A percentile compares a stretch with the other conserved stretches of the same genome.
Conservation (phyloP, 495 filamentous ascomycete genomes). For the Hyaloscypha hepaticicola region DNA sequence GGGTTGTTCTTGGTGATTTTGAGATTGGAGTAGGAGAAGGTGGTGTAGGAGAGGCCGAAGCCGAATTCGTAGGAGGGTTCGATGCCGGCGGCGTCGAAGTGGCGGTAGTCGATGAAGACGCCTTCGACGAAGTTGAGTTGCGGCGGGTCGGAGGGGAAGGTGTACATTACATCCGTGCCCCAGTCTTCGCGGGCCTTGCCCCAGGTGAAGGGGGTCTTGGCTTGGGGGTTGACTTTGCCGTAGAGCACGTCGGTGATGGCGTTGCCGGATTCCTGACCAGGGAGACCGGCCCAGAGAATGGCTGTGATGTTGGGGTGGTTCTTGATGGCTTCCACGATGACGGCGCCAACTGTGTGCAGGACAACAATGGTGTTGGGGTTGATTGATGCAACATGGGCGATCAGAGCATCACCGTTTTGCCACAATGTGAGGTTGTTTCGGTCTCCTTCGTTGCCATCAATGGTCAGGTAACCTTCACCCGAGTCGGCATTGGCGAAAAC, state of each 20-base stretch:
- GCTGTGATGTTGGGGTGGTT: conserved; percentile 90
- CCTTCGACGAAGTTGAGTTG: conserved; percentile 85
- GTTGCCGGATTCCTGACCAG: conserved; percentile 90
- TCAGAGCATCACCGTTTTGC: conserved; percentile 74
- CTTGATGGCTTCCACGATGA: conserved; percentile 74
- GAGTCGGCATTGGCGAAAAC: conserved; percentile 88
- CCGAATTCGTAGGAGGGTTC: conserved; percentile 90
- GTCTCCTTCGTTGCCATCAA: conserved; percentile 86
- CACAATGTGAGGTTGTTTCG: conserved; percentile 92
- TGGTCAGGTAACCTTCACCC: conserved; percentile 81
- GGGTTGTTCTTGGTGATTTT: conserved; percentile 52
- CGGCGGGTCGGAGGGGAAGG: conserved; percentile 72
- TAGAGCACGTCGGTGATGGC: conserved; percentile 90
- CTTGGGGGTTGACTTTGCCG: conserved; percentile 81
- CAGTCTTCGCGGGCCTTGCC: conserved; percentile 71
- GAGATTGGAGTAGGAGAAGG: conserved; percentile 76
- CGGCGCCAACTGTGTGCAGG: conserved; percentile 81
- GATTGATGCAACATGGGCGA: conserved; percentile 69
- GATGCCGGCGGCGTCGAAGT: conserved; percentile 74
- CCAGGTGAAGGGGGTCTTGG: conserved; percentile 86
- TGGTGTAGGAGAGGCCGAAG: conserved; percentile 86
- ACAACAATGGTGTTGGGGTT: conserved; percentile 94
- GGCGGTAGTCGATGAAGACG: conserved; percentile 90
- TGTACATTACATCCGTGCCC: conserved; percentile 71
- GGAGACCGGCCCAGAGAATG: conserved; percentile 90